phyloP scores from a whole-genome alignment of 352 stramenopile genomes.

The Peronospora tabacina region DNA sequence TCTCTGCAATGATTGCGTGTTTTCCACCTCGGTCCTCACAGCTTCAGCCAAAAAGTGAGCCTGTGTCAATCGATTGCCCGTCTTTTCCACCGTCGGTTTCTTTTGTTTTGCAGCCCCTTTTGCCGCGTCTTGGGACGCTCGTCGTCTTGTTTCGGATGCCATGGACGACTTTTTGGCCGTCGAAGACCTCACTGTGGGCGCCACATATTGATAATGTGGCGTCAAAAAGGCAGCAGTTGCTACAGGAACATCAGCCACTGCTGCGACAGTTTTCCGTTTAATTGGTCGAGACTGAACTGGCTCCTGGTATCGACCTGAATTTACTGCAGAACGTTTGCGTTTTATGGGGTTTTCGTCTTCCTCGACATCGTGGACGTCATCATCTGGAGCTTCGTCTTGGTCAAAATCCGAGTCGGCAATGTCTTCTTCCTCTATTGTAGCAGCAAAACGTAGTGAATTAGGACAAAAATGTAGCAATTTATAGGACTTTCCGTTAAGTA shows the following conservation, averaged over 20 bases:
- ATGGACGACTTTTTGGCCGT: conserved; percentile 53
- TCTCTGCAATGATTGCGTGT: conserved; percentile 67
- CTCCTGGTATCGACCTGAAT: conserved; percentile 30
- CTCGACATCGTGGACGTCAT: conserved; percentile 64
- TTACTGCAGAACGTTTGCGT: conserved; percentile 25
- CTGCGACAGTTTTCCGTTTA: conserved; percentile 8
- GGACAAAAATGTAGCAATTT: not conserved
- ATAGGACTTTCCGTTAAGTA: not conserved
- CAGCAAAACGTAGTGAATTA: conserved; percentile 5
- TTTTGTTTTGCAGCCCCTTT: conserved; percentile 33
- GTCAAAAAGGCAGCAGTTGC: conserved; percentile 4
- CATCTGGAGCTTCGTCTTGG: conserved; percentile 68
- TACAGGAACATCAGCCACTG: conserved; percentile 1
- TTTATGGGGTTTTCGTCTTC: conserved; percentile 35
- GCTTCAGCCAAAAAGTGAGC: conserved; percentile 62
- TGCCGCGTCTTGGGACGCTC: conserved; percentile 46
- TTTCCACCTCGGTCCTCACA: conserved; percentile 72
- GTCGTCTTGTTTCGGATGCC: conserved; percentile 49
- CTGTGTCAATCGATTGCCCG: conserved; percentile 53
- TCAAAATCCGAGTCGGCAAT: conserved; percentile 87
- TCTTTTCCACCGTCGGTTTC: conserved; percentile 29
- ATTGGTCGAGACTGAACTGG: conserved; percentile 19
- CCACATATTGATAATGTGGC: conserved; percentile 19
- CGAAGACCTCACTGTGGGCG: conserved; percentile 44
- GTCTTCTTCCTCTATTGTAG: conserved; percentile 73